phyloP scores from a whole-genome alignment of 129 eudicot species.

The Escallonia rubra region DNA sequence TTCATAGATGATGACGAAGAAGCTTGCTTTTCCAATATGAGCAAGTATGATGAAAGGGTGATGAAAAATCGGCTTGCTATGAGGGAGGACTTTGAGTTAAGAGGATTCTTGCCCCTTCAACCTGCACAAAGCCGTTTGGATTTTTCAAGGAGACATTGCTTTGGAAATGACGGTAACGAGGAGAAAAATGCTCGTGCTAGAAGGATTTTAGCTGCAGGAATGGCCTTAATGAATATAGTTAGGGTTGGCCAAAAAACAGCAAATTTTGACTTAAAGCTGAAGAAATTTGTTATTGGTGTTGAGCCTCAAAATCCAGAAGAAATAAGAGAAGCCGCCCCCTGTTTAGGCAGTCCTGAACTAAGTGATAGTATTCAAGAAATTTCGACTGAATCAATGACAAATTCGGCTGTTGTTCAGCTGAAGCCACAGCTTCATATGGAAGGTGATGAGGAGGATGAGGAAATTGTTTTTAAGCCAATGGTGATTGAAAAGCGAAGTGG shows the following conservation, averaged over 20 bases:
- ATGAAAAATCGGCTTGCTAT: conserved; percentile 44
- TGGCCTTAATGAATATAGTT: conserved; percentile 34
- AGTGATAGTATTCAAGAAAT: conserved; percentile 10
- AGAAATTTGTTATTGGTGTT: conserved; percentile 39
- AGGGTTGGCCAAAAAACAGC: conserved; percentile 38
- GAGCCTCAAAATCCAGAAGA: conserved; percentile 25
- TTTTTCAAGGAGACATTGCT: conserved; percentile 49
- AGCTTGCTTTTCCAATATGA: conserved; percentile 42
- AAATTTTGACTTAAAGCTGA: conserved; percentile 33
- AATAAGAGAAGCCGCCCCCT: background rate
- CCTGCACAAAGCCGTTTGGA: conserved; percentile 50
- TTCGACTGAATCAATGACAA: conserved; percentile 10
- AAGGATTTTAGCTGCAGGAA: conserved; percentile 56
- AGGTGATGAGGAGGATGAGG: conserved; percentile 63
- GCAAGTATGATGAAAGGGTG: conserved; percentile 51
- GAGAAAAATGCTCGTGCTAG: conserved; percentile 46
- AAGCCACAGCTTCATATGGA: conserved; percentile 25
- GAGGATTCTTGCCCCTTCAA: conserved; percentile 66
- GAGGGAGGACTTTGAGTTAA: conserved; percentile 63
- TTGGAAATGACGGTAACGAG: conserved; percentile 29
- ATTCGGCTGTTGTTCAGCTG: conserved; percentile 10
- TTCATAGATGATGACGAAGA: conserved; percentile 34
- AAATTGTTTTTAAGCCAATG: conserved; percentile 53
- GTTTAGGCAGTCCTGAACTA: conserved; percentile 17
- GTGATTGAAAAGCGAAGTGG: conserved; percentile 40